A percentile compares a stretch with the other conserved stretches of the same genome.
Conservation (phyloP, 2,329 filamentous ascomycete genomes). For the Botrytis byssoidea region DNA sequence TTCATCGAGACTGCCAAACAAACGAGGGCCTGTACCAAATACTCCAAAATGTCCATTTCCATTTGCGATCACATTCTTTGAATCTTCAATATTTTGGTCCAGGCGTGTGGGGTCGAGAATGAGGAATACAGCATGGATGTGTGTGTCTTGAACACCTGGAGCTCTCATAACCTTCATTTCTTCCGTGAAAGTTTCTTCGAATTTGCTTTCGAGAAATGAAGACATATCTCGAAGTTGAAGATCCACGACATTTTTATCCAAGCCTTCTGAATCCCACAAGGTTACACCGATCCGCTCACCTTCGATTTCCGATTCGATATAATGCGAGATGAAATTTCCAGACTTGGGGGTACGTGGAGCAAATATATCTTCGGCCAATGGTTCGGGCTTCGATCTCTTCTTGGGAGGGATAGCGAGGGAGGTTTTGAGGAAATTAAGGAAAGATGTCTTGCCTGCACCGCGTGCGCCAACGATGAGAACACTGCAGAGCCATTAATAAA, state of each 20-base stretch:
- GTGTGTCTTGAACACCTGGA: constrained; percentile 89
- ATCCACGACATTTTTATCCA: constrained; percentile 94
- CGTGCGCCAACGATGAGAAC: constrained; percentile 87
- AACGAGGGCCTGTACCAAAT: constrained; percentile 44
- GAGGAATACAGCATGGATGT: constrained; percentile 94
- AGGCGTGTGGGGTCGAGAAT: constrained; percentile 84
- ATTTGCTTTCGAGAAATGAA: constrained; percentile 93
- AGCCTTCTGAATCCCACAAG: constrained; percentile 91
- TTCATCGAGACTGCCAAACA: constrained; percentile 74
- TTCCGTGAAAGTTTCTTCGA: constrained; percentile 95
- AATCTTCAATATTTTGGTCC: constrained; percentile 74
- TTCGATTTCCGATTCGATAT: constrained; percentile 92
- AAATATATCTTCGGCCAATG: constrained; percentile 53
- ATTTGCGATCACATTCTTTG: constrained; percentile 48
- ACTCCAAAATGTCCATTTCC: constrained; percentile 53
- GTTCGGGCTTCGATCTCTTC: constrained; percentile 55
- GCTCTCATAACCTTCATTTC: constrained; percentile 97
- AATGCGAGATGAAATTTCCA: constrained; percentile 81
- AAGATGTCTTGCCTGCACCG: constrained; percentile 90
- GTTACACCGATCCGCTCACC: constrained; percentile 88
- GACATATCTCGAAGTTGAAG: constrained; percentile 90
- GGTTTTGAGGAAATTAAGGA: constrained; percentile 90
- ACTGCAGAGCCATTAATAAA: constrained; percentile 49
- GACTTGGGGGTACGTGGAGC: constrained; percentile 39
- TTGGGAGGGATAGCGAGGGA: constrained; percentile 79